Evolutionary conservation across 202 grass and related monocot species (phyloP).

Genomic region (Zoysia matrella): DNA sequence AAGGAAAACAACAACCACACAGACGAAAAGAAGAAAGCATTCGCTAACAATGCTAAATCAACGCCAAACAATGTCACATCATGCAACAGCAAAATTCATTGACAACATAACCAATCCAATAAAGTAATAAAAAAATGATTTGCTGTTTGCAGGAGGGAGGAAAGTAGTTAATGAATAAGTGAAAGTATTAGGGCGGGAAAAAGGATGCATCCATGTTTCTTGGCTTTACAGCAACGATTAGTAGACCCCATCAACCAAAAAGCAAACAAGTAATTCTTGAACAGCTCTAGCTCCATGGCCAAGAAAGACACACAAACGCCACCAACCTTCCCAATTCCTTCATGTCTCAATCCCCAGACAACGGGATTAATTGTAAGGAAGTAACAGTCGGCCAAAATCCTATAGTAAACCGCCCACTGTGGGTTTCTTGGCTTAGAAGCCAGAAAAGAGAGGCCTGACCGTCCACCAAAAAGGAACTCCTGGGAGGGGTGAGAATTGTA

Average conservation of each 20-base stretch:
- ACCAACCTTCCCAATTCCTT: slow-evolving; percentile 47
- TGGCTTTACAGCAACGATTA: slow-evolving; percentile 59
- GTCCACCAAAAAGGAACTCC: slow-evolving; percentile 6
- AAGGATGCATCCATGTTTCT: slow-evolving; percentile 39
- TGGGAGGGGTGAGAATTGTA: background rate
- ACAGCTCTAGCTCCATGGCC: slow-evolving; percentile 12
- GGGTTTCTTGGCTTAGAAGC: slow-evolving; percentile 10
- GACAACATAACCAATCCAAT: slow-evolving; percentile 37
- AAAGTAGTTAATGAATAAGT: slow-evolving; percentile 19
- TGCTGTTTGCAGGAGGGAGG: slow-evolving; percentile 5
- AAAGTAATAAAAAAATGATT: slow-evolving; percentile 24
- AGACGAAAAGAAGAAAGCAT: slow-evolving; percentile 20
- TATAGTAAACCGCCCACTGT: background rate
- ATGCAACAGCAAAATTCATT: slow-evolving; percentile 8
- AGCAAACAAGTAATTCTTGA: slow-evolving; percentile 41
- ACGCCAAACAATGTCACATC: slow-evolving; percentile 23
- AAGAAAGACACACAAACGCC: slow-evolving; percentile 20
- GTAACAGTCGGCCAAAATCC: background rate
- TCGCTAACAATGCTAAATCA: background rate
- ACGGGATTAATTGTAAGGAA: background rate
- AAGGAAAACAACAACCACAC: slow-evolving; percentile 20
- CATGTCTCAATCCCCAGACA: background rate
- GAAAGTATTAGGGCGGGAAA: slow-evolving; percentile 20
- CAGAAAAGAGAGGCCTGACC: slow-evolving; percentile 40
- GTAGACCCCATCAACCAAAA: slow-evolving; percentile 46